Percentiles rank a stretch among this genome's conserved stretches.
phyloP scores from a whole-genome alignment of 441 rosid genomes.

The Jatropha podagrica region DNA sequence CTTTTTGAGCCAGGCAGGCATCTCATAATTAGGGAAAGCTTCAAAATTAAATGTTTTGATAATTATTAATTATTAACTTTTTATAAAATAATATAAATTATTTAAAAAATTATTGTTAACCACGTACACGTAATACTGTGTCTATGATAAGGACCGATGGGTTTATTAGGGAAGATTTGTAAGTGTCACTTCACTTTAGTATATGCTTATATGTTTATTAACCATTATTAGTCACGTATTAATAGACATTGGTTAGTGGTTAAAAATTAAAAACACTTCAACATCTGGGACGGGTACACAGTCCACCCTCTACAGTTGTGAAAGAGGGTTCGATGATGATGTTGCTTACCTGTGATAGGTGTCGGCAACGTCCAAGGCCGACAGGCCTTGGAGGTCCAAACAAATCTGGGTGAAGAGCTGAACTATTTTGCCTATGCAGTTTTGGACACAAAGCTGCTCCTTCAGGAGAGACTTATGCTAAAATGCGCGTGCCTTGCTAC shows the following conservation, averaged over 20 bases:
- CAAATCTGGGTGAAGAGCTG: conserved; percentile 23
- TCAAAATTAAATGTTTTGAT: background rate
- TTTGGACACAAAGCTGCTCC: conserved; percentile 30
- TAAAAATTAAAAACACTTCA: too few relatives aligned
- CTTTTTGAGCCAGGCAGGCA: background rate
- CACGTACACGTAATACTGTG: too few relatives aligned
- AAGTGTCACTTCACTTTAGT: too few relatives aligned
- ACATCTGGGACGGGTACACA: too few relatives aligned
- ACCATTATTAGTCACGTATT: too few relatives aligned
- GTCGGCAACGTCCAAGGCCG: conserved; percentile 46
- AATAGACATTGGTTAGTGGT: too few relatives aligned
- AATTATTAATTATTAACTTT: background rate
- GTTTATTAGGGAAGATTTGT: too few relatives aligned
- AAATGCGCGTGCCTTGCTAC: conserved; percentile 43
- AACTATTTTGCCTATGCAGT: conserved; percentile 14
- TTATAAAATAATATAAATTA: too few relatives aligned
- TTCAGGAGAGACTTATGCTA: conserved; percentile 13
- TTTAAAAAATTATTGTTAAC: too few relatives aligned
- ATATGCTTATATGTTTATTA: too few relatives aligned
- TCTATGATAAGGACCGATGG: too few relatives aligned
- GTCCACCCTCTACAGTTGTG: background rate
- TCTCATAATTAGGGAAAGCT: conserved; percentile 2
- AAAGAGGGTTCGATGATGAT: conserved; percentile 5
- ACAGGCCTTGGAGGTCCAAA: conserved; percentile 33
- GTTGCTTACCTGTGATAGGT: conserved; percentile 21